Conservation (phyloP, 192 early-diverging fungal species). For the Coemansia erecta region DNA sequence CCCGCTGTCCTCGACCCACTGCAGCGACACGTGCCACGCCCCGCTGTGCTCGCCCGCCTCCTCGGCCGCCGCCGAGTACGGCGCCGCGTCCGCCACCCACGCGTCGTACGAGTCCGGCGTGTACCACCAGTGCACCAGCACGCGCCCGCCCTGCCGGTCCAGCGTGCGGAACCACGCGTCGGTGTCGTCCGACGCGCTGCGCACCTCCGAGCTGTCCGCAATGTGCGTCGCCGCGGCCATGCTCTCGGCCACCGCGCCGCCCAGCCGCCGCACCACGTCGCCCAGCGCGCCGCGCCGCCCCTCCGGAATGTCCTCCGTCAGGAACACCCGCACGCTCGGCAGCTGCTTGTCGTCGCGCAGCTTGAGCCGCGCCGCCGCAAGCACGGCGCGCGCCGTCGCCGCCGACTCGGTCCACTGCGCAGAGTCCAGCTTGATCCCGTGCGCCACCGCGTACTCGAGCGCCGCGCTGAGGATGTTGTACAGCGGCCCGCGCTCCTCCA, state of each 20-base stretch:
- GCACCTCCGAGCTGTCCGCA: conserved; percentile 18
- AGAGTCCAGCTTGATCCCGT: conserved; percentile 15
- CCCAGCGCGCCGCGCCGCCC: conserved; percentile 17
- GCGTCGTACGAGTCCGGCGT: conserved; percentile 79
- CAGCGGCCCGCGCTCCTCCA: conserved; percentile 28
- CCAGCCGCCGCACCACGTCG: conserved; percentile 14
- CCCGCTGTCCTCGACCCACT: conserved; percentile 76
- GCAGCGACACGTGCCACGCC: conserved; percentile 64
- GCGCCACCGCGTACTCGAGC: conserved; percentile 24
- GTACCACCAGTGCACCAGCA: conserved; percentile 78
- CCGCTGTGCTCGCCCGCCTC: conserved; percentile 64
- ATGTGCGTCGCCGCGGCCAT: conserved; percentile 34
- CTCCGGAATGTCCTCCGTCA: conserved; percentile 20
- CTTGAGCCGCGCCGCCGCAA: conserved; percentile 36
- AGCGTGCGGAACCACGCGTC: conserved; percentile 54
- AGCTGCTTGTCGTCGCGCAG: conserved; percentile 39
- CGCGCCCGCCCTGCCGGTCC: conserved; percentile 43
- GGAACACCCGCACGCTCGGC: conserved; percentile 25
- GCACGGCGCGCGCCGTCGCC: conserved; percentile 15
- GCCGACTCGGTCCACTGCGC: conserved; percentile 12
- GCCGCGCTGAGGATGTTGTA: conserved; percentile 40
- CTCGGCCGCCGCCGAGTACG: conserved; percentile 60
- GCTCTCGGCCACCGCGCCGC: conserved; percentile 22
- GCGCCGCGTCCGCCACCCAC: conserved; percentile 63
- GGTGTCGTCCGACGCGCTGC: conserved; percentile 12